Evolutionary conservation across 2,329 filamentous ascomycete genomes (phyloP).

Genomic region (Stemphylium lycopersici): DNA sequence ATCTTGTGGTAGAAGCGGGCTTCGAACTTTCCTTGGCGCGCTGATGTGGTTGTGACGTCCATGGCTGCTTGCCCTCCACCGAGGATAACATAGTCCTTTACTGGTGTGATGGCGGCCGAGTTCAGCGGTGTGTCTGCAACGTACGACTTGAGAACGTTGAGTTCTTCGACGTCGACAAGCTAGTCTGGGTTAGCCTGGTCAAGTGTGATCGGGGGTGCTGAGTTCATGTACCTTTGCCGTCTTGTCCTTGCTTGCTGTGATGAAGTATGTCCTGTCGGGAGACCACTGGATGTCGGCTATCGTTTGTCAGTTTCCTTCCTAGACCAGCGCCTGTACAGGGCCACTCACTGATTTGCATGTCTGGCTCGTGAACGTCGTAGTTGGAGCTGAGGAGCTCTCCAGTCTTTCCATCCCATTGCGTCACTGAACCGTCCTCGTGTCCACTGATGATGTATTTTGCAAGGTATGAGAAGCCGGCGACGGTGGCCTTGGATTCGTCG

Average conservation of each 20-base stretch:
- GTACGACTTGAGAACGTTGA: constrained; percentile 93
- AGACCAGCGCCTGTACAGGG: neutral
- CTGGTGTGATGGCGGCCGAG: constrained; percentile 89
- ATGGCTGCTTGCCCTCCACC: constrained; percentile 98
- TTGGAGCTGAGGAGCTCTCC: constrained; percentile 81
- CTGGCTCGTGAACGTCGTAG: constrained; percentile 83
- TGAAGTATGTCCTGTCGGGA: constrained; percentile 93
- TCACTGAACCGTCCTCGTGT: constrained; percentile 94
- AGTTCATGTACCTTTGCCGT: constrained; percentile 74
- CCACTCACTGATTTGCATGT: constrained; percentile 69
- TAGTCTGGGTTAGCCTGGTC: constrained; percentile 37
- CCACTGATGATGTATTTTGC: constrained; percentile 96
- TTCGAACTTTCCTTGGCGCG: constrained; percentile 98
- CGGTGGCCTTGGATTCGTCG: constrained; percentile 90
- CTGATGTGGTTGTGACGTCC: constrained; percentile 94
- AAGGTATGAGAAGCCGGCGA: constrained; percentile 94
- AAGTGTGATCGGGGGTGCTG: neutral
- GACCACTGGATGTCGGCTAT: constrained; percentile 94
- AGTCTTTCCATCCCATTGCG: constrained; percentile 88
- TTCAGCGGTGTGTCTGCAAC: constrained; percentile 92
- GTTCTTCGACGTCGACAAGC: constrained; percentile 84
- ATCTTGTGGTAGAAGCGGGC: constrained; percentile 99
- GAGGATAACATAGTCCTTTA: constrained; percentile 97
- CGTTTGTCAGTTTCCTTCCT: constrained; percentile 65
- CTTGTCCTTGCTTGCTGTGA: constrained; percentile 98